Conservation (phyloP, 306 rosid species). For the Pachyrhizus erosus region DNA sequence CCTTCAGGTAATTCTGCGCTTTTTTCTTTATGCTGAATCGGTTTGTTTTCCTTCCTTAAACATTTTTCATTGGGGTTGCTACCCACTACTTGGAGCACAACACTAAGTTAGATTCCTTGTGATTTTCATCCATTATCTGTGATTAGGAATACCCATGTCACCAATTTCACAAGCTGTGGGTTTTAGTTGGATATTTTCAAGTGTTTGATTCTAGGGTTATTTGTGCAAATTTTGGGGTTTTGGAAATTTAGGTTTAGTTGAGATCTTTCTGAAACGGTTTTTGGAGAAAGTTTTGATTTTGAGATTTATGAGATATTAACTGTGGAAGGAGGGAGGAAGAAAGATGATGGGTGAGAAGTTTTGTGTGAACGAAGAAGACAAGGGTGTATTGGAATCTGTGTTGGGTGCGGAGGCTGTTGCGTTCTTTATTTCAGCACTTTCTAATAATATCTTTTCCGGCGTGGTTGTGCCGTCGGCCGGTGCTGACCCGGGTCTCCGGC, state of each 20-base stretch:
- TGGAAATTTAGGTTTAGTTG: background rate
- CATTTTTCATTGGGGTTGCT: background rate
- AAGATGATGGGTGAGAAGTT: conserved; percentile 73
- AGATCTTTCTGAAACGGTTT: background rate
- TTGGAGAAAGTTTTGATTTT: background rate
- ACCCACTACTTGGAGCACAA: background rate
- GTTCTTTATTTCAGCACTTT: conserved; percentile 66
- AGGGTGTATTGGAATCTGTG: conserved; percentile 77
- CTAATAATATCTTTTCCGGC: conserved; percentile 60
- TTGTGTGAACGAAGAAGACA: conserved; percentile 79
- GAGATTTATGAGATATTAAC: conserved; percentile 42
- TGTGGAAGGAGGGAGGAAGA: conserved; percentile 35
- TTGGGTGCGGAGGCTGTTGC: conserved; percentile 83
- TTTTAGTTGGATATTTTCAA: conserved; percentile 8
- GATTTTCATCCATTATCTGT: background rate
- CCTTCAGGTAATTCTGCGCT: conserved; percentile 39
- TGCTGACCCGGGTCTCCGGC: conserved; percentile 55
- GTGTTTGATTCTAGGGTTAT: conserved; percentile 30
- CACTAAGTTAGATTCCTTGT: conserved; percentile 29
- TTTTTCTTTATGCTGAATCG: background rate
- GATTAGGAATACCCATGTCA: conserved; percentile 12
- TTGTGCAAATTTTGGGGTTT: conserved; percentile 20
- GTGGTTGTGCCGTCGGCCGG: conserved; percentile 51
- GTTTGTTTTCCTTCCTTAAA: background rate
- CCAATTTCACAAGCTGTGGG: background rate